Conservation (phyloP, 768 basidiomycete genomes). For the Tulasnella sp. region DNA sequence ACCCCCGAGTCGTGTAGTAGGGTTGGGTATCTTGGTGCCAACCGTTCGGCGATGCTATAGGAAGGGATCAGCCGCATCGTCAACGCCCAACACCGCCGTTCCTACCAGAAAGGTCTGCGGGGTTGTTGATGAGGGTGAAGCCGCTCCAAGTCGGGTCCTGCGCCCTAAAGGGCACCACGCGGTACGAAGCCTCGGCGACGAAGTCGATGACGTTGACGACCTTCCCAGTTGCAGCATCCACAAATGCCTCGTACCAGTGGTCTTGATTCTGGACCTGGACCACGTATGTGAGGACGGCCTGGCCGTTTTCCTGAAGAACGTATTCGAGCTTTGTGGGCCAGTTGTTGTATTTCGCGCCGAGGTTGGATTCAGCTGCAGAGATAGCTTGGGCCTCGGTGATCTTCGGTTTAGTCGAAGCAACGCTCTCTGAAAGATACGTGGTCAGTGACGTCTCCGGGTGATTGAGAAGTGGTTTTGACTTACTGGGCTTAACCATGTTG, state of each 20-base stretch:
- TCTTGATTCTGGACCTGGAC: constrained; percentile 28
- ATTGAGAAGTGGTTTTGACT: constrained; percentile 29
- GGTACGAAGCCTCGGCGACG: constrained; percentile 37
- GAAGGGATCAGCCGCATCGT: too few species aligned
- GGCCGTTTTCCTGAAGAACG: constrained; percentile 31
- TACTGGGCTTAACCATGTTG: constrained; percentile 32
- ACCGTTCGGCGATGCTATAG: constrained; percentile 46
- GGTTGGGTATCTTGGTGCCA: constrained; percentile 37
- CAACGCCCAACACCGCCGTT: too few species aligned
- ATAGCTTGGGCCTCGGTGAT: constrained; percentile 30
- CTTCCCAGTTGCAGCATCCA: constrained; percentile 27
- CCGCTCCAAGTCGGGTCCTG: constrained; percentile 40
- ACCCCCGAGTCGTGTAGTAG: constrained; percentile 25
- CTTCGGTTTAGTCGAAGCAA: constrained; percentile 30
- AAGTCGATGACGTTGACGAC: constrained; percentile 33
- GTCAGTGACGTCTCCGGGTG: constrained; percentile 38
- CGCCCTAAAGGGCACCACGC: constrained; percentile 40
- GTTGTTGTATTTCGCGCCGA: constrained; percentile 26
- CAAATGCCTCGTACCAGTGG: constrained; percentile 44
- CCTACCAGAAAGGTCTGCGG: constrained; percentile 39
- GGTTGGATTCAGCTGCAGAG: constrained; percentile 28
- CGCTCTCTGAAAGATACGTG: constrained; percentile 19
- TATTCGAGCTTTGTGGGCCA: constrained; percentile 24
- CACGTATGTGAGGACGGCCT: constrained; percentile 24
- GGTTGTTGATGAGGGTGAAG: constrained; percentile 35